A percentile compares a stretch with the other conserved stretches of the same genome.
These are phyloP conservation scores for Aspergillus puulaauensis DNA, from an alignment of 2,329 filamentous ascomycete genomes.

Conservation along the genomic window DNA sequence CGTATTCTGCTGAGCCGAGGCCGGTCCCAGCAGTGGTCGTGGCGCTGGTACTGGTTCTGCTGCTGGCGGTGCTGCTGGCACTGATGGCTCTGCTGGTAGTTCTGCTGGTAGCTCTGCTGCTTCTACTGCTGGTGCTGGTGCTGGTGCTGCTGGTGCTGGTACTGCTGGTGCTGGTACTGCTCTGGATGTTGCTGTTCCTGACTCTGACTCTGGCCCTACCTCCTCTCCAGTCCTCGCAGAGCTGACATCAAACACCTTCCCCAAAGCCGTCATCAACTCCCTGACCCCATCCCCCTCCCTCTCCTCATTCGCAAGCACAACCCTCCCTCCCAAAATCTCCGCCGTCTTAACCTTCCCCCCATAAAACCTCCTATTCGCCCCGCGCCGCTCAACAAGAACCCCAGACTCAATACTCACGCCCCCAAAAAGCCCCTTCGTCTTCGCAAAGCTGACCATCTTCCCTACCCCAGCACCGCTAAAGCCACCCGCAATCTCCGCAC, in stretches of 20 bases:
- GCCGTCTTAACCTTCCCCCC: constrained; percentile 73
- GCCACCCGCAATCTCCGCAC: constrained; percentile 88
- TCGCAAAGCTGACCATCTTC: constrained; percentile 91
- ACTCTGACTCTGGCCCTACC: not conserved
- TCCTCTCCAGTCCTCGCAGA: not conserved
- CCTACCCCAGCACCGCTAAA: constrained; percentile 82
- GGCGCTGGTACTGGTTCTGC: too few relatives aligned
- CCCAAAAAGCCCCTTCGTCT: constrained; percentile 93
- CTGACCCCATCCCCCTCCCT: constrained; percentile 67
- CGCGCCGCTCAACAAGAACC: constrained; percentile 83
- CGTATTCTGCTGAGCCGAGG: too few relatives aligned
- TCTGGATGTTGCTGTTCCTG: not conserved
- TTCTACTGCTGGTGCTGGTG: too few relatives aligned
- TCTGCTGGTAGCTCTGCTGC: too few relatives aligned
- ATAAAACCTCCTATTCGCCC: constrained; percentile 95
- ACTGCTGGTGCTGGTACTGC: not conserved
- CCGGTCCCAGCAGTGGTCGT: too few relatives aligned
- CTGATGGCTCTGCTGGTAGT: too few relatives aligned
- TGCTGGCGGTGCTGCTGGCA: too few relatives aligned
- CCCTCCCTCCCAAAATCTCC: constrained; percentile 75
- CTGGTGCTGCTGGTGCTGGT: not conserved
- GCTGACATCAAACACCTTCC: constrained; percentile 46
- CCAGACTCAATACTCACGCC: constrained; percentile 90
- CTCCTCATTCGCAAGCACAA: constrained; percentile 71
- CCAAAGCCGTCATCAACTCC: constrained; percentile 78